Conservation (phyloP, 805 yeast genomes). For the Metschnikowia koreensis region DNA sequence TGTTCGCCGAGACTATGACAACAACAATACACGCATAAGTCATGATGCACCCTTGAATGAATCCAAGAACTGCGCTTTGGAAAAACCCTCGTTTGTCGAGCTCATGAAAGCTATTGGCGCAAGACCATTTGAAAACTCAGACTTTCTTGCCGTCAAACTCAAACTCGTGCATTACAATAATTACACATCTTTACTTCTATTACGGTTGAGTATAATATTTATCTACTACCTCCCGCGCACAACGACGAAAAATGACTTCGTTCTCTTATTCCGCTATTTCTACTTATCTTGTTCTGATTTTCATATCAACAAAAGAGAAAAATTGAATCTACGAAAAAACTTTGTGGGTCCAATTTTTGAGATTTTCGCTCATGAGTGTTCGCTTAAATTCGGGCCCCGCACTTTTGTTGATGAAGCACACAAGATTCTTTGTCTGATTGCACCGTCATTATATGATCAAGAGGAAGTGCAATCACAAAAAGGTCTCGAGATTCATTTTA, state of each 20-base stretch:
- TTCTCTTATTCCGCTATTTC: constrained; percentile 13
- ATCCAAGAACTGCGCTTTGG: background rate
- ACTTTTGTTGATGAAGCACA: constrained; percentile 1
- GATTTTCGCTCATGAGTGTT: constrained; percentile 4
- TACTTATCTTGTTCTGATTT: constrained; percentile 27
- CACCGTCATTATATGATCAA: constrained; percentile 11
- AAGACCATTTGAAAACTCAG: background rate
- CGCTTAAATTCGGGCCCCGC: background rate
- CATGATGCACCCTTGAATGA: background rate
- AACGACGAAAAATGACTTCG: background rate
- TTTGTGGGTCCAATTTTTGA: constrained; percentile 22
- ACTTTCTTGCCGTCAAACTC: constrained; percentile 13
- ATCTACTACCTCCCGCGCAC: constrained; percentile 5
- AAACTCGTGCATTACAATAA: constrained; percentile 25
- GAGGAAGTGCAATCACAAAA: constrained; percentile 4
- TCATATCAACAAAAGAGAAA: constrained; percentile 23
- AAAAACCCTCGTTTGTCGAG: background rate
- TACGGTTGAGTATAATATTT: constrained; percentile 21
- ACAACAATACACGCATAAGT: background rate
- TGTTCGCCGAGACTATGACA: constrained; percentile 1
- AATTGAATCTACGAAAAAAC: constrained; percentile 8
- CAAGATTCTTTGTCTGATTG: constrained; percentile 3
- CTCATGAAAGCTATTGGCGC: constrained; percentile 9
- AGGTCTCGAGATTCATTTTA: constrained; percentile 24
- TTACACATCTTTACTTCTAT: constrained; percentile 15